Evolutionary conservation across 2,329 filamentous ascomycete species (phyloP).

Genomic region (Allantophomopsis cytisporea): DNA sequence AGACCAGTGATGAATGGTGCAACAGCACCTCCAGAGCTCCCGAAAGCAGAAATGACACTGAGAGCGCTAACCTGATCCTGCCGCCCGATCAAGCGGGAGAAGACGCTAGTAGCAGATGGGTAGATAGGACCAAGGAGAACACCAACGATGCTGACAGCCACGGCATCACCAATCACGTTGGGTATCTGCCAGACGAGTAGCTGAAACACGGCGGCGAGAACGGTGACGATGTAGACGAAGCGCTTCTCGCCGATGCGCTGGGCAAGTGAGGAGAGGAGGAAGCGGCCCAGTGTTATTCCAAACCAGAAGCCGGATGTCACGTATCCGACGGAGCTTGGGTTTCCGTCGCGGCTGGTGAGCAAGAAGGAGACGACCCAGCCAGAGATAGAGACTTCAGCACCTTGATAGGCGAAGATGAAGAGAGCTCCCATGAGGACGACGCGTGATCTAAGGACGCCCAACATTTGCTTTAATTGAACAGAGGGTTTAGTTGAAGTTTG

Average conservation of each 20-base stretch:
- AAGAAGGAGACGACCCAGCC: slow-evolving; percentile 83
- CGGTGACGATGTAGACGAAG: slow-evolving; percentile 50
- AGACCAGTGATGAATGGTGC: slow-evolving; percentile 35
- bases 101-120: slow-evolving; percentile 54
- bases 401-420: slow-evolving; percentile 81
- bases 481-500: slow-evolving; percentile 23
- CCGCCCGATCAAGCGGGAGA: slow-evolving; percentile 44
- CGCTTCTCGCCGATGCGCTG: slow-evolving; percentile 55
- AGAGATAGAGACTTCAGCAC: slow-evolving; percentile 70
- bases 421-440: slow-evolving; percentile 58
- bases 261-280: slow-evolving; percentile 53
- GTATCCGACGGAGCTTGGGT: slow-evolving; percentile 62
- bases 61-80: slow-evolving; percentile 48
- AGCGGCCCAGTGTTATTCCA: slow-evolving; percentile 65
- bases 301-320: slow-evolving; percentile 61
- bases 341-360: slow-evolving; percentile 56
- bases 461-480: slow-evolving; percentile 16
- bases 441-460: slow-evolving; percentile 33
- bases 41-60: slow-evolving; percentile 56
- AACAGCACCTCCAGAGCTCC: slow-evolving; percentile 56
- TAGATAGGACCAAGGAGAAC: slow-evolving; percentile 69
- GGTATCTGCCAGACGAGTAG: slow-evolving; percentile 69
- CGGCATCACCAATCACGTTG: slow-evolving; percentile 57
- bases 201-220: slow-evolving; percentile 53
- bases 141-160: slow-evolving; percentile 56